phyloP scores from a whole-genome alignment of 2,329 filamentous ascomycete species.

The Ilyonectria destructans region DNA sequence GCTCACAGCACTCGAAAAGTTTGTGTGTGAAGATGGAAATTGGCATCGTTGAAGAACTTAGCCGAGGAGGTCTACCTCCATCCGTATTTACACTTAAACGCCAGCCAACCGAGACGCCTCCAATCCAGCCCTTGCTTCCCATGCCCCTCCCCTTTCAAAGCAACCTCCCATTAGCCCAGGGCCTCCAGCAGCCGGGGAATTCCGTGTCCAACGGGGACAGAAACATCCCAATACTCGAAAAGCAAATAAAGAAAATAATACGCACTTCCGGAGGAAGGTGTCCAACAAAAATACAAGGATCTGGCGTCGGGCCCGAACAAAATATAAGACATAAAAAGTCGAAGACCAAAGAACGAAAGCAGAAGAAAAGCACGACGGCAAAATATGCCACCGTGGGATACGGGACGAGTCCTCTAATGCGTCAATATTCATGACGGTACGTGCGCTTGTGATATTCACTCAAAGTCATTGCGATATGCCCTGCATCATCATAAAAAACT shows the following conservation, averaged over 20 bases:
- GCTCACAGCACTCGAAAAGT: background rate
- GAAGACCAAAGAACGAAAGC: slow-evolving; percentile 15
- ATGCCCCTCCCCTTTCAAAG: slow-evolving; percentile 14
- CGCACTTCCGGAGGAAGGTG: slow-evolving; percentile 27
- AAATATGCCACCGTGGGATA: slow-evolving; percentile 13
- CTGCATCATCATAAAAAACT: slow-evolving; percentile 50
- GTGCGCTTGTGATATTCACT: slow-evolving; percentile 43
- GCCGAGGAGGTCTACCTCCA: slow-evolving; percentile 42
- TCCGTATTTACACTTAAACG: slow-evolving; percentile 46
- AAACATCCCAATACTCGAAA: slow-evolving; percentile 5
- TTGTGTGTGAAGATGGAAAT: slow-evolving; percentile 36
- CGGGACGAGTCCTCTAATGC: slow-evolving; percentile 18
- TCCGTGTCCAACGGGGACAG: slow-evolving; percentile 1
- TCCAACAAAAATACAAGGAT: slow-evolving; percentile 26
- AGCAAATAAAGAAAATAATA: slow-evolving; percentile 14
- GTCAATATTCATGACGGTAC: slow-evolving; percentile 24
- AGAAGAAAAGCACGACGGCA: slow-evolving; percentile 3
- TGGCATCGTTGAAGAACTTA: slow-evolving; percentile 44
- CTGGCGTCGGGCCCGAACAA: slow-evolving; percentile 31
- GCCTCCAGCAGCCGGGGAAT: slow-evolving; percentile 18
- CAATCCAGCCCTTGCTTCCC: slow-evolving; percentile 33
- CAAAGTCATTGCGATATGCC: slow-evolving; percentile 49
- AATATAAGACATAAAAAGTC: slow-evolving; percentile 30
- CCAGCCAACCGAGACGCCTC: slow-evolving; percentile 38
- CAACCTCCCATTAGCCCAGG: slow-evolving; percentile 34